phyloP scores from a whole-genome alignment of 176 grass and related monocot species.

The Urochloa ruziziensis region DNA sequence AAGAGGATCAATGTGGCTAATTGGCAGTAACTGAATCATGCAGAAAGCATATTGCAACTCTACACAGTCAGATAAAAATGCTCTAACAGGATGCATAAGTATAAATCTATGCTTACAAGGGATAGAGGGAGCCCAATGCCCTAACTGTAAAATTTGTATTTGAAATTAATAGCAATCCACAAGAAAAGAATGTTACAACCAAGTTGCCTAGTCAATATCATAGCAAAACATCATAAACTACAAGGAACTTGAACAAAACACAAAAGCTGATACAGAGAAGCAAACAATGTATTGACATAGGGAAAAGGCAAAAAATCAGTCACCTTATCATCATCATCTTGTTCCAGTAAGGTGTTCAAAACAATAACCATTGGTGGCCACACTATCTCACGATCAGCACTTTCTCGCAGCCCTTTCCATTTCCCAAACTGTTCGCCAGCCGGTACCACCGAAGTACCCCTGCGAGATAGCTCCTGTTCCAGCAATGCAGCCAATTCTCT shows the following conservation, averaged over 20 bases:
- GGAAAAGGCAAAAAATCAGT: slow-evolving; percentile 6
- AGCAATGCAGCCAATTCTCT: slow-evolving; percentile 77
- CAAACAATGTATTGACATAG: background rate
- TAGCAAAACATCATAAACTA: slow-evolving; percentile 12
- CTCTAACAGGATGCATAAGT: background rate
- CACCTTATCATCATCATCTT: slow-evolving; percentile 78
- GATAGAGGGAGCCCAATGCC: background rate
- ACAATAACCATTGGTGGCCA: slow-evolving; percentile 97
- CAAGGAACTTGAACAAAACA: background rate
- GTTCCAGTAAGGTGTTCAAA: slow-evolving; percentile 74
- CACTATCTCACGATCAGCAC: slow-evolving; percentile 57
- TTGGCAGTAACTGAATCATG: background rate
- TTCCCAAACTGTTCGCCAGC: slow-evolving; percentile 73
- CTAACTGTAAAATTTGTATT: slow-evolving; percentile 8
- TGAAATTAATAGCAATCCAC: background rate
- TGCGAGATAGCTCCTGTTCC: slow-evolving; percentile 65
- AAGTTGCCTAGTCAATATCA: background rate
- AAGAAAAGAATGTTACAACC: background rate
- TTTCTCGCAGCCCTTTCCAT: slow-evolving; percentile 74
- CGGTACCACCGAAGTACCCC: slow-evolving; percentile 71
- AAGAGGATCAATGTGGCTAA: background rate
- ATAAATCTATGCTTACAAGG: background rate
- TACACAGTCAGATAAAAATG: background rate
- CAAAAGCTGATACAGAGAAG: background rate
- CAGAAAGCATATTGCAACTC: background rate